phyloP scores from a whole-genome alignment of 768 basidiomycete species.

The Asterophora lycoperdoides region DNA sequence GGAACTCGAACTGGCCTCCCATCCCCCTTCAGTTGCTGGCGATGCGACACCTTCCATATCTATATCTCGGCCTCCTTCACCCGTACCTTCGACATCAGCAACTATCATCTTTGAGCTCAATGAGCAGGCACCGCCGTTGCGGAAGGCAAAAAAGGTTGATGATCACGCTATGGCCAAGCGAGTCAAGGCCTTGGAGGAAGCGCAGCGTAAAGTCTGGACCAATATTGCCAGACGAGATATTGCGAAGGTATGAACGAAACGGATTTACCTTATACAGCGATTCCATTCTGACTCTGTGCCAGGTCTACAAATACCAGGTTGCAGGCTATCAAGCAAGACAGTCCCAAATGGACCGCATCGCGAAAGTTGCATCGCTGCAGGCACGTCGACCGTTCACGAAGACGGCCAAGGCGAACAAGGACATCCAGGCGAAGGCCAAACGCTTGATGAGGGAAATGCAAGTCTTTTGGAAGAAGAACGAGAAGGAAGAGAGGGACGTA shows the following conservation, averaged over 20 bases:
- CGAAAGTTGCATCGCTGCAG: conserved; percentile 70
- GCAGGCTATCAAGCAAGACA: conserved; percentile 63
- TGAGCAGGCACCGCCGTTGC: conserved; percentile 65
- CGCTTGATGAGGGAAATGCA: conserved; percentile 94
- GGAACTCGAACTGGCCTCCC: conserved; percentile 43
- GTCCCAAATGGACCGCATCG: conserved; percentile 70
- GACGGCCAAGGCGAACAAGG: conserved; percentile 76
- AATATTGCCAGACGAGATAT: conserved; percentile 84
- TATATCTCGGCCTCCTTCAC: conserved; percentile 68
- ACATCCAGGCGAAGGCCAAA: conserved; percentile 79
- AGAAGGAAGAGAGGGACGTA: conserved; percentile 91
- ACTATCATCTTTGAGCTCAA: conserved; percentile 70
- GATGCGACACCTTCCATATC: conserved; percentile 57
- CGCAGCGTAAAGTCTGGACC: conserved; percentile 86
- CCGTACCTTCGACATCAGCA: conserved; percentile 46
- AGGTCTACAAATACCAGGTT: conserved; percentile 81
- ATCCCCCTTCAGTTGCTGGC: conserved; percentile 57
- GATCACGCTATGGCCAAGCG: conserved; percentile 69
- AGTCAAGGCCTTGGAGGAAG: conserved; percentile 73
- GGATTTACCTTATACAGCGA: neutral
- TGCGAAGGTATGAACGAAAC: conserved; percentile 53
- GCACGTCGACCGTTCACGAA: conserved; percentile 72
- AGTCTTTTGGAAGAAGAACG: conserved; percentile 96
- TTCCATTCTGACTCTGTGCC: conserved; percentile 5
- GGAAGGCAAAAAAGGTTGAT: conserved; percentile 74